Percentiles rank a stretch among this genome's conserved stretches.
phyloP scores from a whole-genome alignment of 1,284 basidiomycete genomes.

The Boletus sp. region DNA sequence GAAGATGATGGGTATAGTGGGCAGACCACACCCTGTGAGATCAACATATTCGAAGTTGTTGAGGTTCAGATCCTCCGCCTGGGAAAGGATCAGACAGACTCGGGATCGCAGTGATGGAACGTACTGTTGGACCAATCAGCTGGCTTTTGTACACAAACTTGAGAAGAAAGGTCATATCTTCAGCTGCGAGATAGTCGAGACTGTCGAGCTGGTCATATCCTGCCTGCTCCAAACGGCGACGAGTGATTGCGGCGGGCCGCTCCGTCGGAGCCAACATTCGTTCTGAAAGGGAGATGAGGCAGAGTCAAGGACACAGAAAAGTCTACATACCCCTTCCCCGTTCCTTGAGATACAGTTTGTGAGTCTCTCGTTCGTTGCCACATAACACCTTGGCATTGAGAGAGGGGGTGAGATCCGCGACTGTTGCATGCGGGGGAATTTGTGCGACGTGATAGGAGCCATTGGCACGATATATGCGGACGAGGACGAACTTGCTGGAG shows the following conservation, averaged over 20 bases:
- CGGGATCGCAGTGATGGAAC: constrained; percentile 22
- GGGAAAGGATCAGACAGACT: constrained; percentile 12
- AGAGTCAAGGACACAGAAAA: constrained; percentile 5
- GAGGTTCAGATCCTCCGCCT: constrained; percentile 71
- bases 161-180: constrained; percentile 83
- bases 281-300: constrained; percentile 45
- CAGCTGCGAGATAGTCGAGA: constrained; percentile 75
- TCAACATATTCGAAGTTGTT: constrained; percentile 83
- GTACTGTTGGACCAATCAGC: constrained; percentile 61
- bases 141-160: constrained; percentile 85
- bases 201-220: constrained; percentile 87
- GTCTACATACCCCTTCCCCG: constrained; percentile 67
- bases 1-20: constrained; percentile 87
- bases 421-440: constrained; percentile 64
- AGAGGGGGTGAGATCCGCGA: constrained; percentile 62
- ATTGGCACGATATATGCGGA: constrained; percentile 76
- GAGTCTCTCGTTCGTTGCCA: constrained; percentile 47
- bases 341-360: constrained; percentile 81
- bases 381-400: constrained; percentile 57
- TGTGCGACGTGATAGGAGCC: constrained; percentile 70
- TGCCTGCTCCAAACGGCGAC: constrained; percentile 83
- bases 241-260: constrained; percentile 81
- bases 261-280: constrained; percentile 80
- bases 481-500: constrained; percentile 26
- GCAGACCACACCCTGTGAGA: constrained; percentile 78